A percentile compares a stretch with the other conserved stretches of the same genome.
phyloP scores from a whole-genome alignment of 106 monocot species.

The Acorus calamus region DNA sequence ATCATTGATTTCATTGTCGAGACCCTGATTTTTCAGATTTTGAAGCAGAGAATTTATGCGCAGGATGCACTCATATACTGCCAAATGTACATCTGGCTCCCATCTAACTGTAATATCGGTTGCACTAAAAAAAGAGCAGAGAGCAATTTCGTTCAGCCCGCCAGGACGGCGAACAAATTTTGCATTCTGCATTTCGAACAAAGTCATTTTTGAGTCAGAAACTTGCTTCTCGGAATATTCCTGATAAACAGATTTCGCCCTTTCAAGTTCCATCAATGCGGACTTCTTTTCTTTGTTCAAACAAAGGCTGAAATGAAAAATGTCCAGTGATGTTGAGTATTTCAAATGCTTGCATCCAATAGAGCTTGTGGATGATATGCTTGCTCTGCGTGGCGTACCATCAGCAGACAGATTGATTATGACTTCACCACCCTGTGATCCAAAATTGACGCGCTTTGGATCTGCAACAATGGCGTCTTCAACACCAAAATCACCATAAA shows the following conservation, averaged over 20 bases:
- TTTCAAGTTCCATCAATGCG: constrained; percentile 60
- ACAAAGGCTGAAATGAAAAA: constrained; percentile 37
- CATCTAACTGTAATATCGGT: constrained; percentile 71
- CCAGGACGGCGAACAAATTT: constrained; percentile 80
- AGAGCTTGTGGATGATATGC: constrained; percentile 33
- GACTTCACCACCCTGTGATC: constrained; percentile 76
- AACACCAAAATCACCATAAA: constrained; percentile 53
- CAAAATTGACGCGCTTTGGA: constrained; percentile 92
- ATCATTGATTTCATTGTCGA: constrained; percentile 31
- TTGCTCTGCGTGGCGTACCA: constrained; percentile 70
- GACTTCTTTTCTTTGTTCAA: constrained; percentile 76
- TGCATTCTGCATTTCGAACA: constrained; percentile 84
- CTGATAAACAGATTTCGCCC: constrained; percentile 47
- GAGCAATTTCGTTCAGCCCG: constrained; percentile 54
- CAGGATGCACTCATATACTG: constrained; percentile 46
- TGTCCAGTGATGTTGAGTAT: constrained; percentile 58
- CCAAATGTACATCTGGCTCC: constrained; percentile 94
- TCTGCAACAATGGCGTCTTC: constrained; percentile 69
- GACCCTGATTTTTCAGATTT: constrained; percentile 30
- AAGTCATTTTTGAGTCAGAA: constrained; percentile 31
- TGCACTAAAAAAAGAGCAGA: constrained; percentile 82
- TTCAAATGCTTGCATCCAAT: constrained; percentile 43
- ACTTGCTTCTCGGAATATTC: constrained; percentile 51
- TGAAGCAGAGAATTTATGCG: constrained; percentile 44
- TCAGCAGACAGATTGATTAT: constrained; percentile 54